Percentiles rank a stretch among this genome's conserved stretches.
Evolutionary conservation across 768 basidiomycete species (phyloP).

Genomic region (Boletus rubroflammeus): DNA sequence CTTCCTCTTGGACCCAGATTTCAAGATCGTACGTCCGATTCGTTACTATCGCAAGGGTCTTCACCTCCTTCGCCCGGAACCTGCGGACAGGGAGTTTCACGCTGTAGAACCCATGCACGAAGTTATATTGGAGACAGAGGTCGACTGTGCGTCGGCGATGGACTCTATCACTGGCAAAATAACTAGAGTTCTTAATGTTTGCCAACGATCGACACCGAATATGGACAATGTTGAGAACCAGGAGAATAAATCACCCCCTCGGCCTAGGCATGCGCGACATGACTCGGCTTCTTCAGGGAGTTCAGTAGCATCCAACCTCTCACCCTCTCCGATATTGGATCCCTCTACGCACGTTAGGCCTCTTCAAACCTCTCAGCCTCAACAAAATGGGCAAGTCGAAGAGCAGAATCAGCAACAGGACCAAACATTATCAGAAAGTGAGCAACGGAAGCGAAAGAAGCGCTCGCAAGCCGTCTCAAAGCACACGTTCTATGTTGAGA

Average conservation of each 20-base stretch:
- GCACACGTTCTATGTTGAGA: constrained; percentile 92
- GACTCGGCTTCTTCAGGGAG: constrained; percentile 32
- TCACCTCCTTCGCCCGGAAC: constrained; percentile 51
- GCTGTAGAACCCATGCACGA: constrained; percentile 19
- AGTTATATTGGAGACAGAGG: constrained; percentile 22
- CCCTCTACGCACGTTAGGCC: constrained; percentile 76
- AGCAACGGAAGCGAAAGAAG: constrained; percentile 47
- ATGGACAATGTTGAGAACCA: constrained; percentile 3
- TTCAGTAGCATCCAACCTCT: constrained; percentile 36
- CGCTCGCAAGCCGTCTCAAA: constrained; percentile 67
- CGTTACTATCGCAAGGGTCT: constrained; percentile 86
- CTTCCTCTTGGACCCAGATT: constrained; percentile 86
- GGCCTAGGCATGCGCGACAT: constrained; percentile 2
- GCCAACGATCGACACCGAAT: constrained; percentile 19
- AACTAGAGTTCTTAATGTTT: constrained; percentile 42
- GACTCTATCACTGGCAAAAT: constrained; percentile 48
- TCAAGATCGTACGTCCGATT: constrained; percentile 85
- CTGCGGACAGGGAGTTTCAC: constrained; percentile 26
- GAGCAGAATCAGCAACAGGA: constrained; percentile 20
- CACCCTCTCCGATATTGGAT: constrained; percentile 64
- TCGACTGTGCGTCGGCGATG: constrained; percentile 40
- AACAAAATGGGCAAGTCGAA: constrained; percentile 9
- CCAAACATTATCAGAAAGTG: constrained; percentile 25
- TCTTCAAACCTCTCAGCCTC: constrained; percentile 28
- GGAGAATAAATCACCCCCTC: constrained; percentile 1